These are phyloP conservation scores for Fusarium concolor DNA, from an alignment of 2,329 filamentous ascomycete species.

Conservation along the genomic window DNA sequence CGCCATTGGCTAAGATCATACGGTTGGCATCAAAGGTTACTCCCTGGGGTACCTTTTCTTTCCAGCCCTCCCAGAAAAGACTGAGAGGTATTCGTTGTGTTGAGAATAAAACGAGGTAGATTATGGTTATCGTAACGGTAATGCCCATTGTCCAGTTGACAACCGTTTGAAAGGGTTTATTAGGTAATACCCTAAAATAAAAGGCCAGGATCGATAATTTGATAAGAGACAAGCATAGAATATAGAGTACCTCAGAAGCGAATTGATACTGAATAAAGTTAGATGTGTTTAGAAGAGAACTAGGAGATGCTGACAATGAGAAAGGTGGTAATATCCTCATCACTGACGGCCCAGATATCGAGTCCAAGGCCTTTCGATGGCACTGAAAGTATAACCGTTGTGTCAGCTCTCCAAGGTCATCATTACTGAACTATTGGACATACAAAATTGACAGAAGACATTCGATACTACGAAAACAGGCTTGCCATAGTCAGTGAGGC, in stretches of 20 bases:
- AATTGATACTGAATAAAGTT: not conserved
- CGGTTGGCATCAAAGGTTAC: not conserved
- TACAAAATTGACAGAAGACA: not conserved
- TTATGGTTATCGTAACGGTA: fast-evolving
- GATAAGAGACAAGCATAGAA: not conserved
- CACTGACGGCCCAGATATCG: not conserved
- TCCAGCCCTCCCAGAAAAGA: slow-evolving; percentile 8
- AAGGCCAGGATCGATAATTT: slow-evolving; percentile 8
- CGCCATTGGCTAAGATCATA: not conserved
- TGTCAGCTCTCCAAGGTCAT: not conserved
- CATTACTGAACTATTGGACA: fast-evolving
- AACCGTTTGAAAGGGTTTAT: not conserved
- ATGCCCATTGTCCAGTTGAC: not conserved
- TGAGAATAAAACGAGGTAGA: not conserved
- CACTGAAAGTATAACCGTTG: not conserved
- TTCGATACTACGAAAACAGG: not conserved
- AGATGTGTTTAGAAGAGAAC: not conserved
- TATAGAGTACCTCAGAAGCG: not conserved
- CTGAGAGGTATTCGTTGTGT: not conserved
- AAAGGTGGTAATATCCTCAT: not conserved
- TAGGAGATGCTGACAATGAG: not conserved
- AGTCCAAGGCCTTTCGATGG: not conserved
- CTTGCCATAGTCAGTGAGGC: not conserved
- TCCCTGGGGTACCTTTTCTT: not conserved
- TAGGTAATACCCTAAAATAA: slow-evolving; percentile 9